Percentiles rank a stretch among this genome's conserved stretches.
Conservation (phyloP, 306 rosid genomes). For the Cucurbita argyrosperma region DNA sequence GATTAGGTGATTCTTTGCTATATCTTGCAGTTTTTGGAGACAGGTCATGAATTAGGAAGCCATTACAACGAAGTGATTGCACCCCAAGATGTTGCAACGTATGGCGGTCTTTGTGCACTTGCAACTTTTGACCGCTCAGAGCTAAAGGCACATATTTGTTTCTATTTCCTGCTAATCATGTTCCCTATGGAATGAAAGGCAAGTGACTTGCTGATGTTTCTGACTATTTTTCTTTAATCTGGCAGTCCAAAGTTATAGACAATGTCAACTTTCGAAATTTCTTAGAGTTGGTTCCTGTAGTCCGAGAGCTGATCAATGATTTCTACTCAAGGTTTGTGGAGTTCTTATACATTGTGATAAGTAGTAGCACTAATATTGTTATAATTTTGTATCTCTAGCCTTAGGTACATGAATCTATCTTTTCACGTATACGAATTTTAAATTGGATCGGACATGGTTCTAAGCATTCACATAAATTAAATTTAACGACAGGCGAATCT, state of each 20-base stretch:
- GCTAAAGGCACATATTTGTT: slow-evolving; percentile 51
- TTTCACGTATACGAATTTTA: background rate
- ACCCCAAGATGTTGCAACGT: slow-evolving; percentile 91
- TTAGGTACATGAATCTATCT: background rate
- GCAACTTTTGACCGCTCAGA: slow-evolving; percentile 90
- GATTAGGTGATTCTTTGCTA: background rate
- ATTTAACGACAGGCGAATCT: background rate
- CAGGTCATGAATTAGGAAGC: slow-evolving; percentile 59
- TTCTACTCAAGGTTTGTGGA: slow-evolving; percentile 74
- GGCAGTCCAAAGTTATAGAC: slow-evolving; percentile 91
- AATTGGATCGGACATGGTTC: background rate
- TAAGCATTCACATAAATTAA: background rate
- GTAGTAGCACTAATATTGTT: background rate
- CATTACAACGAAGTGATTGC: slow-evolving; percentile 90
- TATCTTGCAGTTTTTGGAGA: slow-evolving; percentile 69
- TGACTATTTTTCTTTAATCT: slow-evolving; percentile 17
- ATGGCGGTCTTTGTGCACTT: slow-evolving; percentile 98
- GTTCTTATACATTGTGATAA: background rate
- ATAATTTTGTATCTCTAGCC: background rate
- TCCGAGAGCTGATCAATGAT: slow-evolving; percentile 89
- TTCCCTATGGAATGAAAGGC: background rate
- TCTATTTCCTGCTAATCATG: slow-evolving; percentile 4
- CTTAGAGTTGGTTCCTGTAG: slow-evolving; percentile 92
- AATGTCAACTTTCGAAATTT: slow-evolving; percentile 74
- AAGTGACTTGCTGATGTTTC: background rate